Evolutionary conservation across 2,329 filamentous ascomycete species (phyloP), one percentile per base, ranked within the genome.

Genomic region (Tolypocladium tropicale): DNA sequence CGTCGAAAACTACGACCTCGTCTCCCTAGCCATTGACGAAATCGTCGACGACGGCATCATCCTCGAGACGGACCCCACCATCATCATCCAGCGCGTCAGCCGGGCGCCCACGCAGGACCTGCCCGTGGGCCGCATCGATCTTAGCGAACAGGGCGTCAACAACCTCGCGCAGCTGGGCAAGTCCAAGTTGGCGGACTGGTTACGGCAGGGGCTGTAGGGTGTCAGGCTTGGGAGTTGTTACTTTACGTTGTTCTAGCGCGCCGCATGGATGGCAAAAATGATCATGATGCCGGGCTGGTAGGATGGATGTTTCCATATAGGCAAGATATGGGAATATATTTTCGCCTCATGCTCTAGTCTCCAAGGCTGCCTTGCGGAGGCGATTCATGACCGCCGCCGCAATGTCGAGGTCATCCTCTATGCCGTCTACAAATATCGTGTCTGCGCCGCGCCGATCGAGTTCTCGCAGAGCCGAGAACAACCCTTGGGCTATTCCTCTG

Each of bases 1-100:
- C 63, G 87, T 97, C 68, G 94, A 99, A 76, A 97, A 97, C 81
- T 99, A 97, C 78, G 94, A 97, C 73, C 82, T 97, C 25, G 89
- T 96, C 60, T 89, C 91, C 16, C 83, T 99, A 55, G 90, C 92
- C 49, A 89, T 99, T 61, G 94, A 99, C 72, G 94, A 99, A 74
- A 93, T 95, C 60, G 84, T 95, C 55, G 91, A 96, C 73, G 91
- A 95, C 68, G 94, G 94, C 58, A 95, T 97, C 69, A 93, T 99
- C 65, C 84, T 99, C 59, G 94, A 99, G 77, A 97, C 93, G 0
- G 94, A 99, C 71, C 92, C 94, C 1, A 93, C 94, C 61, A 89
- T 96, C 66, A 89, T 99, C 62, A 88, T 93, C 52, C 91, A 91
- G 70, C 81, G 94, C 63, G 94, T 97, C 66, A 96, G 90, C 80